Conservation (phyloP, 2,329 filamentous ascomycete species). For the Trichoderma lentiforme region DNA sequence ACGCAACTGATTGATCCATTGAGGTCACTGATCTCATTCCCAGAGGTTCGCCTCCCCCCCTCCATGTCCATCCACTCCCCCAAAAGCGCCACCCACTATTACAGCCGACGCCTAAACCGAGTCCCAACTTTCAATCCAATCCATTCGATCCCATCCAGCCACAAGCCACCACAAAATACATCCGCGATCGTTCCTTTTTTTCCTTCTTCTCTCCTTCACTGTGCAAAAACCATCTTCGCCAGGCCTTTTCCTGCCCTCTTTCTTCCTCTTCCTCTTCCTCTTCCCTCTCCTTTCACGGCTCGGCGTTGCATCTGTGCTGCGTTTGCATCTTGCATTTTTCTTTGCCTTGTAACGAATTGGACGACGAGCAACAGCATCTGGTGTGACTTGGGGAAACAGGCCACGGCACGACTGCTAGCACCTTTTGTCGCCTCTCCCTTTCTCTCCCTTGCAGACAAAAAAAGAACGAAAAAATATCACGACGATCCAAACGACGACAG, state of each 20-base stretch:
- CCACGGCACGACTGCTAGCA: neutral
- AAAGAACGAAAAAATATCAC: neutral
- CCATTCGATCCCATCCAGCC: neutral
- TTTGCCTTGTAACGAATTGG: constrained; percentile 4
- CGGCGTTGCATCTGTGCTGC: constrained; percentile 13
- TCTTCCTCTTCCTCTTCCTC: neutral
- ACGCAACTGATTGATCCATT: neutral
- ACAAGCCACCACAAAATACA: constrained; percentile 11
- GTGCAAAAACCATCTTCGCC: neutral
- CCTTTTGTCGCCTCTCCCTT: neutral
- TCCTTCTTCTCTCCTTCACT: neutral
- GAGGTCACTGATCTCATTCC: neutral
- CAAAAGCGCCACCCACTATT: neutral
- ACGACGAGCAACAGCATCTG: neutral
- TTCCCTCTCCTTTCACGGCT: neutral
- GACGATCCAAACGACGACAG: neutral
- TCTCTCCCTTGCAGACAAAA: constrained; percentile 2
- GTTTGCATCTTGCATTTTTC: constrained; percentile 11
- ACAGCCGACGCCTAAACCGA: neutral
- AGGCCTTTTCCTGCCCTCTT: neutral
- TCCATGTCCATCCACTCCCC: neutral
- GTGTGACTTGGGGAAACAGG: neutral
- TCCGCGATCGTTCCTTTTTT: constrained; percentile 12
- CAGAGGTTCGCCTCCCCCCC: neutral
- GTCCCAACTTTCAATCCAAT: neutral